Base-by-base conservation (phyloP, 768 basidiomycete genomes). In the Amanita exitialis region DNA sequence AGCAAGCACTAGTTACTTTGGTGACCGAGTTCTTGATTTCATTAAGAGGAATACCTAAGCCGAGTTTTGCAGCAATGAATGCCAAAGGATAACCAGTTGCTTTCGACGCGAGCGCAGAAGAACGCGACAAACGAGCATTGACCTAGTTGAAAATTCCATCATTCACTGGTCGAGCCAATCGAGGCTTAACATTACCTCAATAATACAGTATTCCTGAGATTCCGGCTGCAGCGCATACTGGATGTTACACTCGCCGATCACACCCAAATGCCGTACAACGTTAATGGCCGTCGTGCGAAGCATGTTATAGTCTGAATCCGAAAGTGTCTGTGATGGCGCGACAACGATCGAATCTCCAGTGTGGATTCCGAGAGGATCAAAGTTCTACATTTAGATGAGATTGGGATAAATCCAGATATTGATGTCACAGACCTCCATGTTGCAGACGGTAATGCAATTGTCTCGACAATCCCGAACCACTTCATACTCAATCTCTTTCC, bases 401-500 rank as follows among this genome's bases (percentile, higher is more conserved):
- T 37, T 27, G 50, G 23, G 32, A 37, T 9, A 27, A 28, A 27
- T 37, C 50, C 16, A 27, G 49, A 38, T 43, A n/a, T 18, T 9
- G 44, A 42, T 3, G n/a, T 8, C 64, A 56, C 86, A 52, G 44
- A 93, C 94, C 89, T 99, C 95, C 95, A 99, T 99, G 73, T 99
- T 99, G 71, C 95, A 99, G 56, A 98, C 95, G 0, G 94, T 95
- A 70, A 98, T 98, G 64, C 95, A 98, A 64, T 99, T 99, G 64
- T 98, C 90, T 55, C 90, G 77, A 71, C 93, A 97, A 68, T 99
- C 95, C 53, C 95, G 78, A 9, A 98, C 95, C 45, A 99, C 95
- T 64, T 99, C 95, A 59, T 99, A 99, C 71, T 99, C 95, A 57
- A 99, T 95, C 74, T 99, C 95, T 70, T 99, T 98, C 95, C 95